phyloP scores from a whole-genome alignment of 2,329 filamentous ascomycete genomes.

The Magnaporthiopsis rhizophila region DNA sequence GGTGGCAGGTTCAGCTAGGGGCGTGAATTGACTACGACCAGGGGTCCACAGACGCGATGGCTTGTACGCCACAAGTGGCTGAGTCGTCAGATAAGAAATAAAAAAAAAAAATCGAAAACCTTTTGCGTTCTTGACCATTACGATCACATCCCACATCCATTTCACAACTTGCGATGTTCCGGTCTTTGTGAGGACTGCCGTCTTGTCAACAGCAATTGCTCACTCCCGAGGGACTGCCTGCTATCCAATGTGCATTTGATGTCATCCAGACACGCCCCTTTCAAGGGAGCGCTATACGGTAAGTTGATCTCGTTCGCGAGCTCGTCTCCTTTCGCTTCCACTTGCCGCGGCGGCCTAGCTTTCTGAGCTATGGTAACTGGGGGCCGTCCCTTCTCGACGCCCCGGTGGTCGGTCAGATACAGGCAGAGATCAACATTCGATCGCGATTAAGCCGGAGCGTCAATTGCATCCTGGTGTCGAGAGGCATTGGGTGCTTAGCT shows the following conservation, averaged over 20 bases:
- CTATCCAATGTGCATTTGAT: neutral
- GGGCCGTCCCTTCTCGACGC: slow-evolving; percentile 54
- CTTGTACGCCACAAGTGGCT: neutral
- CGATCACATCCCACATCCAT: too few relatives aligned
- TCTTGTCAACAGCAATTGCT: neutral
- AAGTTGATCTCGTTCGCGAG: neutral
- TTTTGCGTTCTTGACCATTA: too few relatives aligned
- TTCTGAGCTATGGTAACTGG: slow-evolving; percentile 53
- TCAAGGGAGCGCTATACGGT: neutral
- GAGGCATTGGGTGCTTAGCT: slow-evolving; percentile 77
- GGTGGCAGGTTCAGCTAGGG: neutral
- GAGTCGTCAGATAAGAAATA: neutral
- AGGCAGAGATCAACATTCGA: slow-evolving; percentile 70
- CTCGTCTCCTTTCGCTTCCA: neutral
- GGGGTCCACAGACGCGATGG: neutral
- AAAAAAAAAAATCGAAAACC: neutral
- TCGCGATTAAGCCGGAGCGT: slow-evolving; percentile 99
- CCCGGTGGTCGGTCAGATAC: slow-evolving; percentile 68
- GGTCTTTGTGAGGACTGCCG: too few relatives aligned
- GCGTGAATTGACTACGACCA: neutral
- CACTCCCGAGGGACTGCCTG: neutral
- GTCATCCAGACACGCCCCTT: neutral
- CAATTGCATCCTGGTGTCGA: slow-evolving; percentile 75
- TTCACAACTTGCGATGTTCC: too few relatives aligned
- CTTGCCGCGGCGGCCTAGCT: slow-evolving; percentile 48